A percentile compares a stretch with the other conserved stretches of the same genome.
Evolutionary conservation across 176 grass and related monocot species (phyloP).

Genomic region (Canna indica): DNA sequence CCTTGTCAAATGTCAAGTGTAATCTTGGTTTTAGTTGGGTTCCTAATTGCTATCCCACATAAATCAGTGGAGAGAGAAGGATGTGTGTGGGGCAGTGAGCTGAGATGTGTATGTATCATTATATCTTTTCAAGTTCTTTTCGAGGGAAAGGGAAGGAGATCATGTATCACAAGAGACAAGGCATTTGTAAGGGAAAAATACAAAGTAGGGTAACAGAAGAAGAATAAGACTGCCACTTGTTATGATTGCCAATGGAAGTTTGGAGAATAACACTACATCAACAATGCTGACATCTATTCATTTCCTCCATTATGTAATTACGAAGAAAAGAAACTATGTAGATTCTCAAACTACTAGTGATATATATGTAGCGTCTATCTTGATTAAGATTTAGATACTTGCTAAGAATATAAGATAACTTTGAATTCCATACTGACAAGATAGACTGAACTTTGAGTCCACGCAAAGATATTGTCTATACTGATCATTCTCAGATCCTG

Average conservation of each 20-base stretch:
- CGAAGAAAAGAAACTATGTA: no score
- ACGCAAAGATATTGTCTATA: no score
- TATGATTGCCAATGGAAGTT: constrained; percentile 18
- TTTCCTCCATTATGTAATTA: no score
- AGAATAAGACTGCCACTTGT: constrained; percentile 35
- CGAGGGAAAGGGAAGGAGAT: constrained; percentile 3
- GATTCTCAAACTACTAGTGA: no score
- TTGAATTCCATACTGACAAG: no score
- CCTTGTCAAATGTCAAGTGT: constrained; percentile 3
- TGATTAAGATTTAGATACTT: no score
- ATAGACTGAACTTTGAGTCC: no score
- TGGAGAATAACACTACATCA: neutral
- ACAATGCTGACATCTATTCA: neutral
- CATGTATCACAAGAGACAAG: constrained; percentile 27
- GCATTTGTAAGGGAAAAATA: constrained; percentile 10
- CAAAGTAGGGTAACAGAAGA: constrained; percentile 24
- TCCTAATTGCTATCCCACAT: neutral
- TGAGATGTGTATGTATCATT: neutral
- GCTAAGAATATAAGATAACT: no score
- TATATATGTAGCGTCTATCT: no score
- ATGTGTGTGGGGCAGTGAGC: neutral
- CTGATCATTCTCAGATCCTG: no score
- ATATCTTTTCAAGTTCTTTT: constrained; percentile 1
- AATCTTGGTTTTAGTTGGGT: neutral
- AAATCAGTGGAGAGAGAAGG: neutral